Evolutionary conservation across 2,329 filamentous ascomycete genomes (phyloP), one percentile per base, ranked within the genome.

Genomic region (Fusarium caatingaense): DNA sequence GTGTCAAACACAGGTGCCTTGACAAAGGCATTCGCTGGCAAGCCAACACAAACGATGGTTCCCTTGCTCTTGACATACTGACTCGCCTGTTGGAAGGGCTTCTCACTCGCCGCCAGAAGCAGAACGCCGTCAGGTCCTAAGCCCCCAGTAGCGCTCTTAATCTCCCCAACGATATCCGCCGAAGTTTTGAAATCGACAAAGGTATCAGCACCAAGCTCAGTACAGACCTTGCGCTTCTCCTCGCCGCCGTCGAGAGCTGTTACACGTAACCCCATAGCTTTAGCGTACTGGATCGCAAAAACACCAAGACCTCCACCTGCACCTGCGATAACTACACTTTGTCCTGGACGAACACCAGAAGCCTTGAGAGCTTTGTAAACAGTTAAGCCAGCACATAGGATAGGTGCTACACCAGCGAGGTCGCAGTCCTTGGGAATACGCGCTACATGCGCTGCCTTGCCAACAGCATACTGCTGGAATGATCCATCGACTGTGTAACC

Each of bases 401-500:
- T 86, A 2, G 93, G 93, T 1, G 93, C 87, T 45, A 95, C 85
- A 30, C 88, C 91, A 73, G 93, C 93, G 37, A 97, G 88, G 47
- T 88, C 83, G 62, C 90, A 86, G 3, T 91, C 87, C 78, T 93
- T 91, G 62, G 92, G 91, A 65, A 97, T 90, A 69, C 91, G 88
- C 11, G 93, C 92, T 6, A 94, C 89, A 79, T 96, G 92, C 7
- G 91, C 88, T 4, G 93, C 93, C 79, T 96, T 95, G 73, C 89
- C 93, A 73, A 97, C 88, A 77, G 87, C 88, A 83, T 97, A 97
- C 83, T 97, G 90, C 83, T 97, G 93, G 86, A 97, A 97, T 23
- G 90, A 90, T 21, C 93, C 93, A 78, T 97, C 92, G 74, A 97
- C 93, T 1, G 93, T 96, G 85, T 96, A 97, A 44, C 94, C 94